Base-by-base conservation (phyloP, 163 green algal species). In the Scenedesmus sp. region DNA sequence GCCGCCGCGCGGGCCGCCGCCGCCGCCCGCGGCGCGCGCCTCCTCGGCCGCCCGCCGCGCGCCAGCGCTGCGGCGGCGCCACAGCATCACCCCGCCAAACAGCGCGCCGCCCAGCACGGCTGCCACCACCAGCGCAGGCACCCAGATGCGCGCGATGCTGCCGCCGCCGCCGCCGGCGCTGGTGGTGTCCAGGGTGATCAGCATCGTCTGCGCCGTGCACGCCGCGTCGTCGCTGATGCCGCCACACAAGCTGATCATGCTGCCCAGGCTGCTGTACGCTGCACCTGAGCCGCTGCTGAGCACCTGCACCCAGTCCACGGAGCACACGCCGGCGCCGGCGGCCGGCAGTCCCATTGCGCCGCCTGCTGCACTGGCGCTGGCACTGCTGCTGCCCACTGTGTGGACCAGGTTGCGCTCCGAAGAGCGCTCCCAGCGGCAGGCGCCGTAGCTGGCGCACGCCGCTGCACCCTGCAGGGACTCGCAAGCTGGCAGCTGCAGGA, bases 401-500 rank as follows among this genome's bases (percentile, higher is more conserved):
- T 87, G 87, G 61, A 91, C 22, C 2, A 87, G 26, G 30, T 83
- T 81, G 59, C 87, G 87, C 78, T 86, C 20, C 15, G 37, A 42
- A 1, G 53, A 53, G 15, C 18, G 22, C 46, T 89, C 81, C 88
- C 88, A 92, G 33, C 68, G 80, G 65, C 88, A 92, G 18, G 88
- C 81, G 15, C 35, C 22, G 42, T 80, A 85, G 61, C 53, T 85
- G 70, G 68, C 43, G 51, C 88, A 92, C 6, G 43, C 37, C 5
- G 35, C 46, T 18, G 81, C 65, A 30, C 9, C 20, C 7, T 33
- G 33, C 24, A 92, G 6, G 0, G 51, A 44, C 26, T 90, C 73
- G 73, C 89, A 92, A 1, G 43, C 83, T 13, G 89, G 89, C 73
- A 90, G 49, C 40, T 72, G 83, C 89, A 92, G 73, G 40, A 92